Percentiles rank a stretch among this genome's conserved stretches.
Evolutionary conservation across 805 yeast genomes (phyloP).

Genomic region (Candida endomychidarum): DNA sequence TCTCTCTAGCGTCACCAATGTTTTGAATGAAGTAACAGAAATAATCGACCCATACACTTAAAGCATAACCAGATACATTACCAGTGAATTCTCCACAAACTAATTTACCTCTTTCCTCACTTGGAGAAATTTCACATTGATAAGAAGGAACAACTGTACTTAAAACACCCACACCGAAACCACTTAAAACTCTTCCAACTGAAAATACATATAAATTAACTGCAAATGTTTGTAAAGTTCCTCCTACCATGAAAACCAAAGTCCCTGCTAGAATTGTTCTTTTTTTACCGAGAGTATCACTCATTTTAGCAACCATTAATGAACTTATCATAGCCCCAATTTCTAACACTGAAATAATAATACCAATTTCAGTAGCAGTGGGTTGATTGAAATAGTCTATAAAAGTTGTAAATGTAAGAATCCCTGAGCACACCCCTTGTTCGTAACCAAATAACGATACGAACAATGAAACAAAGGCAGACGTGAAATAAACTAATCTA

Average conservation of each 20-base stretch:
- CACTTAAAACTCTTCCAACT: slow-evolving; percentile 75
- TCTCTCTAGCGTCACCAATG: slow-evolving; percentile 40
- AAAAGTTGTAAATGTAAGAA: slow-evolving; percentile 73
- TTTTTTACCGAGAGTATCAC: slow-evolving; percentile 78
- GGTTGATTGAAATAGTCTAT: slow-evolving; percentile 71
- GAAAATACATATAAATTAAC: slow-evolving; percentile 54
- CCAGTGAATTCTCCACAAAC: slow-evolving; percentile 91
- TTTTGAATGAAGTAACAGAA: slow-evolving; percentile 63
- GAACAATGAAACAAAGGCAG: slow-evolving; percentile 45
- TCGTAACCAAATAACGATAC: slow-evolving; percentile 43
- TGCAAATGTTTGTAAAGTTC: slow-evolving; percentile 67
- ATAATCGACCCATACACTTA: slow-evolving; percentile 88
- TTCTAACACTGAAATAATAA: slow-evolving; percentile 85
- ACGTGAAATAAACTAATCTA: slow-evolving; percentile 41
- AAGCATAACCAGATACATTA: slow-evolving; percentile 75
- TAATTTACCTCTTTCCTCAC: slow-evolving; percentile 78
- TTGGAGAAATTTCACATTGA: slow-evolving; percentile 86
- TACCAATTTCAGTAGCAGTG: slow-evolving; percentile 70
- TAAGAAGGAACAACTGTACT: slow-evolving; percentile 85
- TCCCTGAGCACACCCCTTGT: slow-evolving; percentile 87
- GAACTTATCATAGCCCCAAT: slow-evolving; percentile 84
- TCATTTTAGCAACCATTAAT: slow-evolving; percentile 70
- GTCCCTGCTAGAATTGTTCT: slow-evolving; percentile 81
- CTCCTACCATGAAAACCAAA: slow-evolving; percentile 73
- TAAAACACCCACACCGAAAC: slow-evolving; percentile 83